These are phyloP conservation scores for Sideroxylon spinosum DNA, from an alignment of 179 eudicot genomes.

Conservation along the genomic window DNA sequence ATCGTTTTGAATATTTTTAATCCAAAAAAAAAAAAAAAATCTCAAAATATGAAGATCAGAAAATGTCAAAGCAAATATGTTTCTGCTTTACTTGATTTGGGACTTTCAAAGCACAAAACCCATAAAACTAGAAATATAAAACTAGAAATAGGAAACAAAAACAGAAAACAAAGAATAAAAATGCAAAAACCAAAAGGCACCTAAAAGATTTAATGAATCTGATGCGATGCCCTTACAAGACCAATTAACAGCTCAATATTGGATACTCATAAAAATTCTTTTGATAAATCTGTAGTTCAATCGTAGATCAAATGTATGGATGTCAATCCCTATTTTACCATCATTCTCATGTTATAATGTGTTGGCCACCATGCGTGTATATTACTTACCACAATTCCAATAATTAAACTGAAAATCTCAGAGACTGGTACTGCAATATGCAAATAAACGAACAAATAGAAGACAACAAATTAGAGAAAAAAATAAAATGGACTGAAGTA, in stretches of 20 bases:
- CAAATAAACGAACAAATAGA: conserved; percentile 9
- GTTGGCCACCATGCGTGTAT: neutral
- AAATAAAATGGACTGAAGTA: neutral
- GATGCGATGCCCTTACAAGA: neutral
- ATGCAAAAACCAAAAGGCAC: too few relatives aligned
- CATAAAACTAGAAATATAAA: too few relatives aligned
- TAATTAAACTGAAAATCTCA: neutral
- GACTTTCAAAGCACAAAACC: too few relatives aligned
- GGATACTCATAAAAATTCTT: too few relatives aligned
- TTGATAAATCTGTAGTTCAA: neutral
- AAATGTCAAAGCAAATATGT: too few relatives aligned
- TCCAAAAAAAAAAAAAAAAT: too few relatives aligned
- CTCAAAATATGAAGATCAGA: too few relatives aligned
- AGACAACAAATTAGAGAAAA: neutral
- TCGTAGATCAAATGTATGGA: neutral
- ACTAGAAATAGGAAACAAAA: too few relatives aligned
- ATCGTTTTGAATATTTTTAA: too few relatives aligned
- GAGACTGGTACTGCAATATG: neutral
- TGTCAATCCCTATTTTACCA: neutral
- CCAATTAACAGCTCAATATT: neutral
- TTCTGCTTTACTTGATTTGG: too few relatives aligned
- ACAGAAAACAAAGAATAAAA: too few relatives aligned
- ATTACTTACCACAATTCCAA: neutral
- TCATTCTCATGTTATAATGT: neutral
- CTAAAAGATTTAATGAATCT: too few relatives aligned